Conservation (phyloP, 495 filamentous ascomycete species). For the Neurospora africana region DNA sequence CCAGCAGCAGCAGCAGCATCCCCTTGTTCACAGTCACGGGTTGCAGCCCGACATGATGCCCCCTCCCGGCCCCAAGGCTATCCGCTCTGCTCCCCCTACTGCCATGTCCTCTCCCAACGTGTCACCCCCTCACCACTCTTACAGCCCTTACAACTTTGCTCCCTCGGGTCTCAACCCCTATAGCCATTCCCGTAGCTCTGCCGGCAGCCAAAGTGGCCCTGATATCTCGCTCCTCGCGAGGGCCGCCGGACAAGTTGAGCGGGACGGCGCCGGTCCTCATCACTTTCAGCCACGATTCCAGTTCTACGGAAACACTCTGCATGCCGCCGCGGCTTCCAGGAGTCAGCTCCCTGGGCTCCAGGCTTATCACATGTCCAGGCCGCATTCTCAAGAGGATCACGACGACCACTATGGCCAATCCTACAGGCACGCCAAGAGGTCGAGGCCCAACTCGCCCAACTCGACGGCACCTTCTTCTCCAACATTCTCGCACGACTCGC, state of each 20-base stretch:
- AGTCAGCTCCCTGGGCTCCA: conserved; percentile 63
- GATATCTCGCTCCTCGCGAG: conserved; percentile 88
- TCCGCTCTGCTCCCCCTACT: conserved; percentile 80
- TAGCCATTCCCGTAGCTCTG: conserved; percentile 41
- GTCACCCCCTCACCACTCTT: conserved; percentile 79
- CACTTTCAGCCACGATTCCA: conserved; percentile 47
- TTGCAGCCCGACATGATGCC: conserved; percentile 60
- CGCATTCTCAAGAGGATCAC: conserved; percentile 75
- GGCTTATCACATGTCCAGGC: conserved; percentile 85
- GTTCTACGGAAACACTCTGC: conserved; percentile 47
- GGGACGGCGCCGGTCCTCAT: conserved; percentile 50
- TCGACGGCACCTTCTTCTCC: conserved; percentile 94
- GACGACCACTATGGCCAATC: conserved; percentile 54
- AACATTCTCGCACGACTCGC: conserved; percentile 94
- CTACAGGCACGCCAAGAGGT: conserved; percentile 66
- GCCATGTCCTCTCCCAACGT: conserved; percentile 88
- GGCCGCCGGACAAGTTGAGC: conserved; percentile 77
- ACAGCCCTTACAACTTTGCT: conserved; percentile 55
- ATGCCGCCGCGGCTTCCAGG: conserved; percentile 42
- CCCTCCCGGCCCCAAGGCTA: conserved; percentile 52
- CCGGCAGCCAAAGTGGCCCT: conserved; percentile 41
- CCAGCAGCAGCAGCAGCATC: conserved; percentile 28
- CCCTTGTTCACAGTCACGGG: conserved; percentile 17
- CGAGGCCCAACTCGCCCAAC: conserved; percentile 83
- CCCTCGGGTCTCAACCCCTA: conserved; percentile 56